Base-by-base conservation (phyloP, 78 protist genomes). In the Dictyostelium firmibasis region DNA sequence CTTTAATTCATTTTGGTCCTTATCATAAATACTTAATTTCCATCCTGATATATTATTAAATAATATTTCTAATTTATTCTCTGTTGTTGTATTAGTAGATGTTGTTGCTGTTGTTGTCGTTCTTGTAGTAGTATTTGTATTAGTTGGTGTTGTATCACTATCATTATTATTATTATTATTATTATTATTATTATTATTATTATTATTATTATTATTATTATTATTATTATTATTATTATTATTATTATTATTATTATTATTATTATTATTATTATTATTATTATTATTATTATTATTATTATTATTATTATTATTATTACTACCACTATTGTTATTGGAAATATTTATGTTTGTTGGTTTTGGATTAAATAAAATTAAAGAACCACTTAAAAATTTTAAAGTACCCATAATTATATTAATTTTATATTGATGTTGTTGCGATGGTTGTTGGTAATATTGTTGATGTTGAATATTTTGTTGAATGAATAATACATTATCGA, bases 11-110 rank as follows among this genome's bases (percentile, higher is more conserved):
- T 77, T 77, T 77, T 20, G 18, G n/a, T 77, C 83, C 18, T 77
- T 77, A 13, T 77, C 83, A 38, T 77, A 77, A 18, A 18, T 77
- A 23, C 38, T 38, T n/a, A 77, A 11, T 31, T 89, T 81, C 94
- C 94, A 89, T 1, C 60, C 81, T 14, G 84, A 72, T 20, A 89
- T 81, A 81, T 81, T 64, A 44, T 78, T 44, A 7, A 78, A 10
- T 33, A 27, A 36, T 29, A 89, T 25, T 16, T 81, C 83, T 13
- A 89, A 29, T 36, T 85, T 53, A 70, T 67, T 67, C 20, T 50
- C 60, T 10, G 14, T 50, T 14, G 1, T 14, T 11, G 1, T 50
- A 50, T 53, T 53, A 4, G 3, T 0, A 3, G 25, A 18, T 53
- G 64, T 18, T 3, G 25, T 53, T 53, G 64, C 18, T 53, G 25